Conservation (phyloP, 139 green algal species). For the Chlorella sp. region DNA sequence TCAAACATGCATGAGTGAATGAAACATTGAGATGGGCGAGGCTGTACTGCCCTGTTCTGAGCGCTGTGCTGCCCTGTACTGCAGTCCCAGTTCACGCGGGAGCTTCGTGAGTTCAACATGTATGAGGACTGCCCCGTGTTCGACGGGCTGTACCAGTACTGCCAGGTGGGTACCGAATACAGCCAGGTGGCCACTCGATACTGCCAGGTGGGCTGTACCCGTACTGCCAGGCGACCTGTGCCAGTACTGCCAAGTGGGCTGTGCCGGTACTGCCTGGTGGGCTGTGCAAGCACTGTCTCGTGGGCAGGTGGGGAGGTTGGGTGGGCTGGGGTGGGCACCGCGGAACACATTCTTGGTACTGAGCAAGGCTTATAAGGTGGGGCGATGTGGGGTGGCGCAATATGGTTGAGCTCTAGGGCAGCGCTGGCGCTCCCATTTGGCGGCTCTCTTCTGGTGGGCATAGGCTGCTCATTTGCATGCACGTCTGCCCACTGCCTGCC, state of each 20-base stretch:
- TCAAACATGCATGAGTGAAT: no score
- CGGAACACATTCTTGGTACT: no score
- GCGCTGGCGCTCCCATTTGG: no score
- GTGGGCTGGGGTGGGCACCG: no score
- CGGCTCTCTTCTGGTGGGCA: no score
- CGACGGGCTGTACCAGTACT: constrained; percentile 95
- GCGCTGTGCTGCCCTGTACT: no score
- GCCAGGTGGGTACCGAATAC: constrained; percentile 71
- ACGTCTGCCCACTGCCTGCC: not conserved
- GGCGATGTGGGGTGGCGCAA: no score
- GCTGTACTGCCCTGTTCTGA: no score
- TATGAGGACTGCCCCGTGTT: constrained; percentile 97
- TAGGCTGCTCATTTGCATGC: no score
- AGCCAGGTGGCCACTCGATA: constrained; percentile 91
- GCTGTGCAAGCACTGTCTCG: not conserved
- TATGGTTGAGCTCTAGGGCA: no score
- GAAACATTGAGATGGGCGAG: no score
- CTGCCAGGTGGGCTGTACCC: constrained; percentile 78
- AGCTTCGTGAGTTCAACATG: constrained; percentile 69
- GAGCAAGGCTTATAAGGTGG: not conserved
- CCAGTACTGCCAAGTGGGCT: constrained; percentile 87
- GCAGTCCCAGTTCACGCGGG: constrained; percentile 1
- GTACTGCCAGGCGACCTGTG: constrained; percentile 89
- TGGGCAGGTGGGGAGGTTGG: no score
- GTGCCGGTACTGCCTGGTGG: not conserved